Conservation (phyloP, 106 monocot species). For the Phalaenopsis equestris region DNA sequence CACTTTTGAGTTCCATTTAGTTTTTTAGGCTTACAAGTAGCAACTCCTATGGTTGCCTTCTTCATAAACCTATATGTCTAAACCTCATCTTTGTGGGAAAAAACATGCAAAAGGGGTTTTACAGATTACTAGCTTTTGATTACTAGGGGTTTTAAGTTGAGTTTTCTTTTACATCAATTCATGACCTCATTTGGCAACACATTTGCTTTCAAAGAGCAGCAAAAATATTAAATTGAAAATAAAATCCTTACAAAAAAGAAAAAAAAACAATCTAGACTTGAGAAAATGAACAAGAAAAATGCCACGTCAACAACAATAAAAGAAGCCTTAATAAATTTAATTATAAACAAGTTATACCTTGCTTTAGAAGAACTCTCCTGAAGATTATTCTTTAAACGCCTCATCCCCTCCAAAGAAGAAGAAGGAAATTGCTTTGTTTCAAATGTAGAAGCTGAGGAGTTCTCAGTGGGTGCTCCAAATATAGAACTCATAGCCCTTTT, state of each 20-base stretch:
- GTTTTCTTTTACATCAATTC: neutral
- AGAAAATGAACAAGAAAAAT: neutral
- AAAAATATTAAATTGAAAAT: neutral
- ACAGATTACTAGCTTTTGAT: neutral
- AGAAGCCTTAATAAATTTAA: neutral
- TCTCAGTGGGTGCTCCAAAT: conserved; percentile 25
- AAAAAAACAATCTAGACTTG: neutral
- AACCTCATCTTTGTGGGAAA: too few relatives aligned
- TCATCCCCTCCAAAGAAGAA: conserved; percentile 43
- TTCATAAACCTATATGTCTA: too few relatives aligned
- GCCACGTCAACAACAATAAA: neutral
- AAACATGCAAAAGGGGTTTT: neutral
- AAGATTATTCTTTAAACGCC: conserved; percentile 34
- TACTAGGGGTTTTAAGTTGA: neutral
- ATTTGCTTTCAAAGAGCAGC: neutral
- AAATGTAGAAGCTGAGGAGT: conserved; percentile 9
- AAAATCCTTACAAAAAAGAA: neutral
- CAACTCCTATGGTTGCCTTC: neutral
- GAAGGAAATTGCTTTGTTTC: conserved; percentile 11
- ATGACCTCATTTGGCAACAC: neutral
- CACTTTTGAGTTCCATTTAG: neutral
- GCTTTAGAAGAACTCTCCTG: conserved; percentile 32
- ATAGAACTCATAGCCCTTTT: conserved; percentile 35
- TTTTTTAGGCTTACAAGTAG: neutral
- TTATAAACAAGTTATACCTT: conserved; percentile 22